These are phyloP conservation scores for Halenospora varia DNA, from an alignment of 495 filamentous ascomycete genomes.

Conservation along the genomic window DNA sequence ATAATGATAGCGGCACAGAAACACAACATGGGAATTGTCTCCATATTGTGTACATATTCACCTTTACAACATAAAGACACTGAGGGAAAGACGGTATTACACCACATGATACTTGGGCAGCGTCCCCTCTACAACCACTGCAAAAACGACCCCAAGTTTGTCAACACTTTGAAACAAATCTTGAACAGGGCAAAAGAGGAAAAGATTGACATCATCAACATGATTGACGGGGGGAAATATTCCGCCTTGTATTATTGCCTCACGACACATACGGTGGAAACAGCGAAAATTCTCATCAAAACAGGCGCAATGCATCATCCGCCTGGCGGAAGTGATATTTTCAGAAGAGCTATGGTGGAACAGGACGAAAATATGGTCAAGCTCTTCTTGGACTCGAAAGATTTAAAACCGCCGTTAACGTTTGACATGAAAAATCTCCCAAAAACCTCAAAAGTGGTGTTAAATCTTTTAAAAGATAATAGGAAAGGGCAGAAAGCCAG, in stretches of 20 bases:
- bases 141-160: background rate
- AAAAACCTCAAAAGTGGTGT: no score
- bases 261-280: background rate
- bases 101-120: background rate
- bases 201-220: background rate
- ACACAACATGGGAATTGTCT: background rate
- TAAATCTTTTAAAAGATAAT: no score
- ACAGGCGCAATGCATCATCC: background rate
- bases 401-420: no score
- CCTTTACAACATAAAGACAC: background rate
- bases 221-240: background rate
- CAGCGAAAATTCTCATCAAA: background rate
- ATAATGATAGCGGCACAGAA: background rate
- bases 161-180: background rate
- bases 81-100: background rate
- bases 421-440: no score
- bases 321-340: background rate
- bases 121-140: background rate
- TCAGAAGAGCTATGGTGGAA: background rate
- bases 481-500: no score
- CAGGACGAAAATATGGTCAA: background rate
- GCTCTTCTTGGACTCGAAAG: background rate
- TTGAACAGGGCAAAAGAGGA: background rate
- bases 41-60: background rate
- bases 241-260: background rate